Evolutionary conservation across 2,329 filamentous ascomycete species (phyloP).

Genomic region (Paracoccidioides lutzii): DNA sequence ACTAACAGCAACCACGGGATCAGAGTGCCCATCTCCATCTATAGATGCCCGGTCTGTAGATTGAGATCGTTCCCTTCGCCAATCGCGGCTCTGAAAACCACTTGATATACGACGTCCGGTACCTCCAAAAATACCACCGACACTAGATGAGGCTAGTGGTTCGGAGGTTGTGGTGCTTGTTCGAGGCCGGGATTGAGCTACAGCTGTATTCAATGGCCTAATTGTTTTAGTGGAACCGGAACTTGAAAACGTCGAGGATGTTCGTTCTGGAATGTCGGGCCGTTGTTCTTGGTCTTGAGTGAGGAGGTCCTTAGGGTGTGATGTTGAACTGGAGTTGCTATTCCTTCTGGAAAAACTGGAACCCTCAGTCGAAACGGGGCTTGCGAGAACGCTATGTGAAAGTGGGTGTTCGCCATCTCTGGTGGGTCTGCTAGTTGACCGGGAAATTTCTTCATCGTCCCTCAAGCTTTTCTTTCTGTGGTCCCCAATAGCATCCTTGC

Average conservation of each 20-base stretch:
- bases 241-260: constrained; percentile 32
- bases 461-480: constrained; percentile 44
- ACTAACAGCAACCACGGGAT: constrained; percentile 33
- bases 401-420: constrained; percentile 56
- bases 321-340: constrained; percentile 6
- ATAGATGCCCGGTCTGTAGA: constrained; percentile 24
- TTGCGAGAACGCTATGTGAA: constrained; percentile 59
- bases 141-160: constrained; percentile 20
- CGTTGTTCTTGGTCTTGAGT: constrained; percentile 18
- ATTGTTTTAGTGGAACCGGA: constrained; percentile 36
- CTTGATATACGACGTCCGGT: constrained; percentile 26
- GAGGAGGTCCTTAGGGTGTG: constrained; percentile 9
- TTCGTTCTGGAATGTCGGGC: constrained; percentile 28
- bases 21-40: constrained; percentile 26
- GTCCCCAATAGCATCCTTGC: constrained; percentile 37
- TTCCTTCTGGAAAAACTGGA: constrained; percentile 27
- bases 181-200: constrained; percentile 13
- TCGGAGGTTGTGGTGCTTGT: constrained; percentile 19
- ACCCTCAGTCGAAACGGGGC: constrained; percentile 41
- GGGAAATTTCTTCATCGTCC: constrained; percentile 40
- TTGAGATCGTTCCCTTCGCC: constrained; percentile 22
- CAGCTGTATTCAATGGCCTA: constrained; percentile 21
- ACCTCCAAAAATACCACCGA: constrained; percentile 30
- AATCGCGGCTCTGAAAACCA: constrained; percentile 25
- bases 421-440: constrained; percentile 29